Evolutionary conservation across 2,329 filamentous ascomycete genomes (phyloP), one percentile per base, ranked within the genome.

Genomic region (Calonectria leucothoes): DNA sequence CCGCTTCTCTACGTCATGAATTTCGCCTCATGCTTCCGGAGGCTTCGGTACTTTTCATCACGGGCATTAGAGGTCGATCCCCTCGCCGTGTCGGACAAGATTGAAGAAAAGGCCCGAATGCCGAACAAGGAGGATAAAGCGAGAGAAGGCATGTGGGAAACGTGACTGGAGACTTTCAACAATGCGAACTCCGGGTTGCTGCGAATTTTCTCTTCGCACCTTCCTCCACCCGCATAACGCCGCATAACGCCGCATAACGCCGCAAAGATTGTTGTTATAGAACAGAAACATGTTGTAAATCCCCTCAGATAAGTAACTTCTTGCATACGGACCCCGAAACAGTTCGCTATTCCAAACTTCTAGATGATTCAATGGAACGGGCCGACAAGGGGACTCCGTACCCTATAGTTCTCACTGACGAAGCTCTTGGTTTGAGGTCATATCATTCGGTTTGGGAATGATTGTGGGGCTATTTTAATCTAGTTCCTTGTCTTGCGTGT

Each of bases 381-480:
- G 17, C 8, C 3, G n/a, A 23, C 20, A 3, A 12, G 10, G 12
- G 23, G 42, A 23, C 8, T 45, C 3, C 10, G 10, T 45, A 45
- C 42, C 42, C 42, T 45, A 45, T 45, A 23, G n/a, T n/a, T 3
- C n/a, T n/a, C 20, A 7, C 39, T 11, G 1, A n/a, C 4, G 39
- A n/a, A 4, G 7, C 8, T 2, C 39, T n/a, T 45, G 6, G 4
- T 23, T 11, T 23, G 42, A 45, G 20, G n/a, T 45, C 42, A 45
- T 45, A 2, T 45, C 4, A 12, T 23, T 45, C 8, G 23, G 11
- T 12, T 45, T 23, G 3, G 6, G n/a, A 23, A 23, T 23, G 12
- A 23, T 1, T 23, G 42, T 3, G 6, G 17, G 23, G 42, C 1
- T 0, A 1, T 3, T 45, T 12, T 3, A 6, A 1, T 45, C n/a